Evolutionary conservation across 2,329 filamentous ascomycete genomes (phyloP).

Genomic region (Fonsecaea nubica): DNA sequence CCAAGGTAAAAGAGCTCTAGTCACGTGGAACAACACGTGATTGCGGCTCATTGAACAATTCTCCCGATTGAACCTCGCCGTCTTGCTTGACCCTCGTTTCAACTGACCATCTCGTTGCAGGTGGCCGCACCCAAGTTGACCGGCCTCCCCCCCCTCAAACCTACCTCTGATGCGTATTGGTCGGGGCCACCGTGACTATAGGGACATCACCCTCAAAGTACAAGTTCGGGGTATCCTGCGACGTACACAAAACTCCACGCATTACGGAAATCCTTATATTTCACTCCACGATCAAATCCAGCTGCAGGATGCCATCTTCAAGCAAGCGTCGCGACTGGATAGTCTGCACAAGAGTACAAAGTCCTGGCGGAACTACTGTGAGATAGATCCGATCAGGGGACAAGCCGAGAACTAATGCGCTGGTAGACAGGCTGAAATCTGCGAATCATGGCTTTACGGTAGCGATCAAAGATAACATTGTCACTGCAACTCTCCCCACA

Average conservation of each 20-base stretch:
- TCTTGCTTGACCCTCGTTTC: neutral
- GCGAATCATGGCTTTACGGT: constrained; percentile 46
- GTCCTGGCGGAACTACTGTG: constrained; percentile 18
- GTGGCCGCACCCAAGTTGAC: neutral
- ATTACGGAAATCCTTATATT: constrained; percentile 28
- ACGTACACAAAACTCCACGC: constrained; percentile 18
- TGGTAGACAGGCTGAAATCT: constrained; percentile 27
- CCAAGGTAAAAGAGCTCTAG: neutral
- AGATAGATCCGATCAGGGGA: neutral
- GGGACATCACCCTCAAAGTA: constrained; percentile 20
- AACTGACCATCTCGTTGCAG: neutral
- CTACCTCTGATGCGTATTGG: constrained; percentile 23
- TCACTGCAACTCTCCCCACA: constrained; percentile 68
- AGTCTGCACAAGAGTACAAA: constrained; percentile 17
- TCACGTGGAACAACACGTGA: neutral
- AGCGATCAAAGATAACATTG: constrained; percentile 80
- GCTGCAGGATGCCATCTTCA: constrained; percentile 15
- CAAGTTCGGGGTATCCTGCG: constrained; percentile 11
- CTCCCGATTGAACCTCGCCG: neutral
- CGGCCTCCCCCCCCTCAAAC: neutral
- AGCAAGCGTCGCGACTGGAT: constrained; percentile 1
- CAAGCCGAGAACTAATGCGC: constrained; percentile 3
- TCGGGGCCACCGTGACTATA: constrained; percentile 24
- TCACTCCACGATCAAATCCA: constrained; percentile 14
- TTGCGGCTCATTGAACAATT: neutral